Evolutionary conservation across 805 yeast genomes (phyloP).

Genomic region (Yamadazyma philogaea): DNA sequence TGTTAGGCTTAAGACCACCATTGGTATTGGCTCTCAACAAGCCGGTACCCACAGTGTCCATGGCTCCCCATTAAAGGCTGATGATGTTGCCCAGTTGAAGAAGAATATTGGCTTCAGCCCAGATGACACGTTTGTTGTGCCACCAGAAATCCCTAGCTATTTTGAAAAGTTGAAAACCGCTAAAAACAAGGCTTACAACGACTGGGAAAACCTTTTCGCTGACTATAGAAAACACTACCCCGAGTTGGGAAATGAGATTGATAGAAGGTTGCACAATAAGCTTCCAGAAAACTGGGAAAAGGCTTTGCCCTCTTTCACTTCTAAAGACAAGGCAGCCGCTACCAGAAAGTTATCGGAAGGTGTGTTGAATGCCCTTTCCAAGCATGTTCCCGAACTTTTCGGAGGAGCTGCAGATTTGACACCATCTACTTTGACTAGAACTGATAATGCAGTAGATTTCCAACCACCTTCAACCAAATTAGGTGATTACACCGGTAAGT

Average conservation of each 20-base stretch:
- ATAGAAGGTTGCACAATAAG: slow-evolving; percentile 72
- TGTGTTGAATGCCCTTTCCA: slow-evolving; percentile 60
- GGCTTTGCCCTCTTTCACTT: slow-evolving; percentile 72
- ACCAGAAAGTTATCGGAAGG: slow-evolving; percentile 91
- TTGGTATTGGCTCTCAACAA: slow-evolving; percentile 86
- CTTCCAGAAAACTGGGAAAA: slow-evolving; percentile 83
- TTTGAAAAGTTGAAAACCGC: slow-evolving; percentile 55
- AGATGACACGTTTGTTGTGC: slow-evolving; percentile 70
- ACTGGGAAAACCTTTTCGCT: slow-evolving; percentile 69
- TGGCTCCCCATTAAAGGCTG: slow-evolving; percentile 94
- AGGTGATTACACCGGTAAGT: slow-evolving; percentile 89
- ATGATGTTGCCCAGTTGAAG: slow-evolving; percentile 87
- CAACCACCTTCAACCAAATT: slow-evolving; percentile 78
- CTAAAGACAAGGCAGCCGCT: slow-evolving; percentile 80
- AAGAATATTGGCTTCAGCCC: slow-evolving; percentile 85
- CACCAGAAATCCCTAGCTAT: slow-evolving; percentile 75
- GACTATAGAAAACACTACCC: slow-evolving; percentile 70
- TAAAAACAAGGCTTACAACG: slow-evolving; percentile 65
- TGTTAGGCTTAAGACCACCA: slow-evolving; percentile 84
- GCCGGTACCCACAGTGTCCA: slow-evolving; percentile 91
- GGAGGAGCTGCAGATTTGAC: slow-evolving; percentile 99
- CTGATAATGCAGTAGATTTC: slow-evolving; percentile 82
- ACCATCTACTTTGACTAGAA: slow-evolving; percentile 92
- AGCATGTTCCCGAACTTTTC: slow-evolving; percentile 76
- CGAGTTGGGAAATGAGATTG: slow-evolving; percentile 70